Percentiles rank a stretch among this genome's conserved stretches.
Evolutionary conservation across 2,329 filamentous ascomycete genomes (phyloP).

Genomic region (Aspergillus ruber): DNA sequence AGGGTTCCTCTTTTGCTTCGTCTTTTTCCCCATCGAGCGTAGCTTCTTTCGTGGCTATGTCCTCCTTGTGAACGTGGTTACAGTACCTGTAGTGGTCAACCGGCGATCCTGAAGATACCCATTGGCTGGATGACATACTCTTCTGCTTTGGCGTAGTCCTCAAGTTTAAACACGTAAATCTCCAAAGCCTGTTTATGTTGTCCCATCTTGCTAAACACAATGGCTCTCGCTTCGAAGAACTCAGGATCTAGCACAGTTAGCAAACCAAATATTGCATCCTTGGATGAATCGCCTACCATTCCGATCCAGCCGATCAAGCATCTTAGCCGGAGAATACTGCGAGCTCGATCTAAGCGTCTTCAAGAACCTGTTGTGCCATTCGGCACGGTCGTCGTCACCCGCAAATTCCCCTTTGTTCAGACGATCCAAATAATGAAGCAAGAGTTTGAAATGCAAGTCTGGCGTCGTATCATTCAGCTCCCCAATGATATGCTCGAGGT

Average conservation of each 20-base stretch:
- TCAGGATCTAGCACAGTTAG: conserved; percentile 55
- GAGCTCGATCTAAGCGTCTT: conserved; percentile 67
- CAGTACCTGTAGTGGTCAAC: conserved; percentile 60
- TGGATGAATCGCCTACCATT: conserved; percentile 57
- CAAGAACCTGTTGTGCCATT: conserved; percentile 61
- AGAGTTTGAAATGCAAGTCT: conserved; percentile 78
- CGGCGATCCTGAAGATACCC: neutral
- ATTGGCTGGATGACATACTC: conserved; percentile 55
- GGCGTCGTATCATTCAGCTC: conserved; percentile 80
- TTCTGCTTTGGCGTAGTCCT: conserved; percentile 83
- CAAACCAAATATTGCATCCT: neutral
- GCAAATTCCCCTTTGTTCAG: conserved; percentile 38
- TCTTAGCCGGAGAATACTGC: conserved; percentile 73
- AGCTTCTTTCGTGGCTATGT: conserved; percentile 36
- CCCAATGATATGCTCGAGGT: conserved; percentile 83
- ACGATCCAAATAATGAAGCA: conserved; percentile 62
- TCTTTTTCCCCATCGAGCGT: conserved; percentile 35
- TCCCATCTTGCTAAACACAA: conserved; percentile 90
- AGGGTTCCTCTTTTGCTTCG: conserved; percentile 41
- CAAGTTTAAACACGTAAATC: conserved; percentile 93
- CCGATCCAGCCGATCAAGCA: conserved; percentile 68
- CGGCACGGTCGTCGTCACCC: conserved; percentile 46
- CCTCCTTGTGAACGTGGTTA: conserved; percentile 71
- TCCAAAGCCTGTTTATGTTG: conserved; percentile 93
- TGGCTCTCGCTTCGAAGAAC: conserved; percentile 84